phyloP scores from a whole-genome alignment of 331 rosid genomes.

The Pyrus hybrid region DNA sequence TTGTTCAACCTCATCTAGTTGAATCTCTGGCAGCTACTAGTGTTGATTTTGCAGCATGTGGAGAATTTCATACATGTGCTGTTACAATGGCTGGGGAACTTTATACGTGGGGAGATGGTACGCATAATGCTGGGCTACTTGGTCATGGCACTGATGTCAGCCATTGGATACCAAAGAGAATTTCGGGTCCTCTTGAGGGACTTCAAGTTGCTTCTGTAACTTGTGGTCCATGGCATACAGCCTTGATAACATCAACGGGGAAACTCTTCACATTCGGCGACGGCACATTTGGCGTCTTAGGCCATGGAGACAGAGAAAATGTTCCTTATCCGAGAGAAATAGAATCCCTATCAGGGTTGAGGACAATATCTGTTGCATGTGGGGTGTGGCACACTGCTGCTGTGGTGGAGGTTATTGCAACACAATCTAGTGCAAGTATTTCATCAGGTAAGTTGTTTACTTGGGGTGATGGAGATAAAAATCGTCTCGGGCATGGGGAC shows the following conservation, averaged over 20 bases:
- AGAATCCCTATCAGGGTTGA: conserved; percentile 77
- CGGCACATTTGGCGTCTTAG: conserved; percentile 93
- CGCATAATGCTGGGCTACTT: conserved; percentile 91
- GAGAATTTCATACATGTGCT: conserved; percentile 96
- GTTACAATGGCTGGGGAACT: conserved; percentile 89
- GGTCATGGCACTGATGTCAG: conserved; percentile 88
- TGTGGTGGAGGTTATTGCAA: conserved; percentile 78
- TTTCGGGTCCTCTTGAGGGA: conserved; percentile 84
- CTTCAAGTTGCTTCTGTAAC: conserved; percentile 80
- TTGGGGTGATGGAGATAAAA: conserved; percentile 99
- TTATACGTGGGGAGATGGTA: conserved; percentile 98
- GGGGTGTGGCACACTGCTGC: conserved; percentile 99
- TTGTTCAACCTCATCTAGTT: conserved; percentile 72
- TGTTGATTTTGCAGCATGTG: conserved; percentile 87
- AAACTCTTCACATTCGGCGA: too few relatives aligned
- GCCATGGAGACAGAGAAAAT: conserved; percentile 87
- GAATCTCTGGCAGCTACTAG: conserved; percentile 65
- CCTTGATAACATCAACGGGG: conserved; percentile 73
- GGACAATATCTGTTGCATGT: conserved; percentile 91
- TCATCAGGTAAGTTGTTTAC: conserved; percentile 88
- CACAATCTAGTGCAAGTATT: conserved; percentile 67
- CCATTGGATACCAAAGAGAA: conserved; percentile 96
- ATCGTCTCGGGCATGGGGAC: conserved; percentile 97
- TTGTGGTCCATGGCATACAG: conserved; percentile 99
- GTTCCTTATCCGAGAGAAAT: conserved; percentile 76